Percentiles rank a stretch among this genome's conserved stretches.
phyloP scores from a whole-genome alignment of 306 rosid species.

The Boehmeria nivea region DNA sequence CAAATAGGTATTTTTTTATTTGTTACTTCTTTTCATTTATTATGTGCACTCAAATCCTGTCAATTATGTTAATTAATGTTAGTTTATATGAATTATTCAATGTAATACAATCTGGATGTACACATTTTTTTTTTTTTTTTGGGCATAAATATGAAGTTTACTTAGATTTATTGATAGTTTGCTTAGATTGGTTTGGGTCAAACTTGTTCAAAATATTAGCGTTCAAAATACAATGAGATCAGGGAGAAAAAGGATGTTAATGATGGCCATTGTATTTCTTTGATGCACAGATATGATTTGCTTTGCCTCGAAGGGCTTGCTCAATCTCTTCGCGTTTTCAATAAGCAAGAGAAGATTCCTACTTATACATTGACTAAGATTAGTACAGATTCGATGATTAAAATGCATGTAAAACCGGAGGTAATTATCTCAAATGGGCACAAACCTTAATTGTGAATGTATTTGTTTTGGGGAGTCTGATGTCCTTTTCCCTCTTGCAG shows the following conservation, averaged over 20 bases:
- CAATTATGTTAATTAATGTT: too few relatives aligned
- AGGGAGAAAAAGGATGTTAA: neutral
- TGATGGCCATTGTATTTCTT: neutral
- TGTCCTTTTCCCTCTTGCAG: conserved; percentile 32
- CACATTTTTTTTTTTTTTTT: too few relatives aligned
- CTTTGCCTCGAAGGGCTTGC: conserved; percentile 94
- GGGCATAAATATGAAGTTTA: too few relatives aligned
- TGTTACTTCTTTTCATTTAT: too few relatives aligned
- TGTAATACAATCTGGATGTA: too few relatives aligned
- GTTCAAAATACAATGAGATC: too few relatives aligned
- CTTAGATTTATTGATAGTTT: too few relatives aligned
- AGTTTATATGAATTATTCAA: too few relatives aligned
- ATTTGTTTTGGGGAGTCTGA: conserved; percentile 15
- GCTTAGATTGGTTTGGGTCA: too few relatives aligned
- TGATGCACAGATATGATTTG: conserved; percentile 64
- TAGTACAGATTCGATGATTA: conserved; percentile 53
- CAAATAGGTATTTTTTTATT: conserved; percentile 51
- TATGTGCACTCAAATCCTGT: too few relatives aligned
- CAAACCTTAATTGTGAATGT: neutral
- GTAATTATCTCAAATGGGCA: conserved; percentile 26
- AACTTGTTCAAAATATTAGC: too few relatives aligned
- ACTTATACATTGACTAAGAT: conserved; percentile 49
- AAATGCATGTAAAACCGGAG: conserved; percentile 90
- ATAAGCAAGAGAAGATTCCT: conserved; percentile 50
- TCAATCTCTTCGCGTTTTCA: conserved; percentile 70